These are phyloP conservation scores for Aspergillus sp. DNA, from an alignment of 2,329 filamentous ascomycete genomes.

Conservation along the genomic window DNA sequence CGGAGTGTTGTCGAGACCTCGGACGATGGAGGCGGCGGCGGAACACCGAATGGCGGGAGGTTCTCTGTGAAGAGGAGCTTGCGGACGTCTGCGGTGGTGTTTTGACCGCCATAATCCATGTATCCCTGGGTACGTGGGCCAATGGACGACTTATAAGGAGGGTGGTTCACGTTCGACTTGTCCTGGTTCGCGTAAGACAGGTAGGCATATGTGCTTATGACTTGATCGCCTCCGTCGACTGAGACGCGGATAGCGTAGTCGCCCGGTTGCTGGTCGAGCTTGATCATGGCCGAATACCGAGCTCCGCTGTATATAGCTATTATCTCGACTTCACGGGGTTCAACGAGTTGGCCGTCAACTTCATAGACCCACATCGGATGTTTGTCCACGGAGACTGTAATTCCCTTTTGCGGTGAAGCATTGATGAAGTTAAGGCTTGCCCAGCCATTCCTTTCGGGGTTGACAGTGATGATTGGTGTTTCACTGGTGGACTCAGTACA, in stretches of 20 bases:
- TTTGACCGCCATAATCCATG: conserved; percentile 6
- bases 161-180: not conserved
- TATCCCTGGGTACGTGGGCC: conserved; percentile 2
- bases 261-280: conserved; percentile 37
- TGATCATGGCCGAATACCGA: conserved; percentile 43
- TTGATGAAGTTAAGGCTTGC: conserved; percentile 57
- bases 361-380: conserved; percentile 47
- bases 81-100: conserved; percentile 22
- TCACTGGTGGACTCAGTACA: conserved; percentile 51
- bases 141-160: not conserved
- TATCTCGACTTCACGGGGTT: conserved; percentile 39
- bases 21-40: conserved; percentile 35
- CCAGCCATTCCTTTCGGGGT: conserved; percentile 44
- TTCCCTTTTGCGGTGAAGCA: conserved; percentile 51
- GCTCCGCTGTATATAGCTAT: conserved; percentile 37
- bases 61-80: conserved; percentile 3
- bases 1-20: conserved; percentile 9
- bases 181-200: conserved; percentile 40
- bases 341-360: conserved; percentile 44
- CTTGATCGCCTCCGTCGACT: conserved; percentile 51
- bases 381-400: conserved; percentile 47
- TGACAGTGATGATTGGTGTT: conserved; percentile 46
- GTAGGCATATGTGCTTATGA: conserved; percentile 53
- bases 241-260: conserved; percentile 51
- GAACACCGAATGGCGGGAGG: conserved; percentile 28